These are phyloP conservation scores for Globisporangium paddicum DNA, from an alignment of 352 stramenopile genomes.

Conservation along the genomic window DNA sequence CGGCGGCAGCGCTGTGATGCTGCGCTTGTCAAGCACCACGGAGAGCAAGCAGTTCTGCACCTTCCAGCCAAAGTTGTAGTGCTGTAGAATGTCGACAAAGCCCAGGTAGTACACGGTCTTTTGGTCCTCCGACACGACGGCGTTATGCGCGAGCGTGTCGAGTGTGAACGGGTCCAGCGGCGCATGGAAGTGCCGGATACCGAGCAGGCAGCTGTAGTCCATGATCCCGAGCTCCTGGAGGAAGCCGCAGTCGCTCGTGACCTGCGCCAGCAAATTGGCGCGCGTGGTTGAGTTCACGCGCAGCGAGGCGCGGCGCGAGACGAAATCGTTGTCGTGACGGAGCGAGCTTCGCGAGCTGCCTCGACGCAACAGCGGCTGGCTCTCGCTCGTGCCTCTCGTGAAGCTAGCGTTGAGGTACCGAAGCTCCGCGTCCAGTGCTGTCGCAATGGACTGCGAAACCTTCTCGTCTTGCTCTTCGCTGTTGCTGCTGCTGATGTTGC, in stretches of 20 bases:
- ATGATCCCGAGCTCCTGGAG: constrained; percentile 85
- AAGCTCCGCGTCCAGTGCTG: constrained; percentile 27
- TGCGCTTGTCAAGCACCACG: constrained; percentile 62
- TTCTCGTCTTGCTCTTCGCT: constrained; percentile 24
- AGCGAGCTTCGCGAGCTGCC: constrained; percentile 53
- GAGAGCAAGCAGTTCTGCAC: constrained; percentile 75
- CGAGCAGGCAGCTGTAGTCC: constrained; percentile 84
- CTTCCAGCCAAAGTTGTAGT: constrained; percentile 85
- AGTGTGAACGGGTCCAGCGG: constrained; percentile 42
- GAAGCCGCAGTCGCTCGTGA: constrained; percentile 82
- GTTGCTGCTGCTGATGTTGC: constrained; percentile 20
- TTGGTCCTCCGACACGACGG: constrained; percentile 70
- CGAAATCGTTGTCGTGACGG: constrained; percentile 78
- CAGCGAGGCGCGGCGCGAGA: constrained; percentile 56
- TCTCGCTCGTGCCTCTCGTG: constrained; percentile 21
- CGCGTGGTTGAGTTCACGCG: constrained; percentile 67
- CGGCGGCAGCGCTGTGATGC: constrained; percentile 74
- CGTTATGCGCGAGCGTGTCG: constrained; percentile 64
- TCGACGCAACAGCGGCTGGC: constrained; percentile 48
- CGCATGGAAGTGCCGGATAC: constrained; percentile 56
- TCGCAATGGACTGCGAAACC: constrained; percentile 6
- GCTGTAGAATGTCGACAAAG: constrained; percentile 83
- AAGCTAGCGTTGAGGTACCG: constrained; percentile 21
- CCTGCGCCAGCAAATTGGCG: constrained; percentile 69
- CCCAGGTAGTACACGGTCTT: constrained; percentile 77